phyloP scores from a whole-genome alignment of 495 filamentous ascomycete genomes.

The Xylaria castorea region DNA sequence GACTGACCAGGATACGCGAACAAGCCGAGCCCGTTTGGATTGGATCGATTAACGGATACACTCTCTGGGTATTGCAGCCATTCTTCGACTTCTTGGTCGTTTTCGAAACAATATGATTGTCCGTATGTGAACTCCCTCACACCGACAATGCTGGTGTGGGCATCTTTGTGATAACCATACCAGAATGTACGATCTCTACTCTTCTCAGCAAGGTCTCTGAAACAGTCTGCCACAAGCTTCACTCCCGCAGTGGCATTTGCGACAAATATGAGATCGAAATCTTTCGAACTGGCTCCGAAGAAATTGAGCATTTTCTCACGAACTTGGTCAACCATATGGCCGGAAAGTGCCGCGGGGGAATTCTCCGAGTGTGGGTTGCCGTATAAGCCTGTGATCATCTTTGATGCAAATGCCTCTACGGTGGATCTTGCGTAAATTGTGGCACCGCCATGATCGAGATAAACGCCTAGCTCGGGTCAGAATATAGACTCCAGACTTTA shows the following conservation, averaged over 20 bases:
- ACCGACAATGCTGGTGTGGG: slow-evolving; percentile 78
- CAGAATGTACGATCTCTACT: slow-evolving; percentile 58
- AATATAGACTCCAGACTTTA: not conserved
- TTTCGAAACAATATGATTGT: slow-evolving; percentile 65
- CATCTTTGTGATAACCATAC: slow-evolving; percentile 77
- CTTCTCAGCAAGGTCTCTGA: slow-evolving; percentile 61
- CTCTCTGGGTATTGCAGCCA: slow-evolving; percentile 61
- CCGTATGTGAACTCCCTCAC: slow-evolving; percentile 65
- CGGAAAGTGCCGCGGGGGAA: slow-evolving; percentile 66
- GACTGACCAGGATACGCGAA: slow-evolving; percentile 83
- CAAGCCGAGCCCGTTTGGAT: slow-evolving; percentile 53
- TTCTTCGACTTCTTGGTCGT: slow-evolving; percentile 67
- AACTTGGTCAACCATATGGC: slow-evolving; percentile 64
- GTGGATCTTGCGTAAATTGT: slow-evolving; percentile 72
- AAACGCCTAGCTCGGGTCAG: slow-evolving; percentile 49
- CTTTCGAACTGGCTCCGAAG: slow-evolving; percentile 65
- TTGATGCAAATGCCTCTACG: slow-evolving; percentile 62
- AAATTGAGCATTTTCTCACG: slow-evolving; percentile 65
- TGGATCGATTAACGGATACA: slow-evolving; percentile 35
- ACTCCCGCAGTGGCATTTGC: slow-evolving; percentile 74
- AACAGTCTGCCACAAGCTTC: slow-evolving; percentile 71
- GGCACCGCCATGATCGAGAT: slow-evolving; percentile 80
- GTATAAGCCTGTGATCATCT: slow-evolving; percentile 65
- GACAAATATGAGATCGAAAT: slow-evolving; percentile 74
- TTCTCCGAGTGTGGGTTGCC: slow-evolving; percentile 82